A percentile compares a stretch with the other conserved stretches of the same genome.
These are phyloP conservation scores for Pistacia vera DNA, from an alignment of 345 rosid species.

Conservation along the genomic window DNA sequence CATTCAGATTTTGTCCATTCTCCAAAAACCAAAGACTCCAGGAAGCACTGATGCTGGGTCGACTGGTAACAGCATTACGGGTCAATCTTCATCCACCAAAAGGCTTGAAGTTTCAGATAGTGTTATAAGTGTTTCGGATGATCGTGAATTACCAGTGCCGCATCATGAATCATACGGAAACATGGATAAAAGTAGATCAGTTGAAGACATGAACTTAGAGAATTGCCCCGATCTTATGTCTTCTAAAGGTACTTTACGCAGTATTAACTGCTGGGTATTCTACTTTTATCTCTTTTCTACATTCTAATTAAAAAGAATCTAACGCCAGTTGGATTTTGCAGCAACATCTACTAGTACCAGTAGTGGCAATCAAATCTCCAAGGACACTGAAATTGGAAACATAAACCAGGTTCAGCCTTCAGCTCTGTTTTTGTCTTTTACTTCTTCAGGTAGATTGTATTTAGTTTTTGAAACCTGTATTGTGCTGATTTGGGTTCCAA, in stretches of 20 bases:
- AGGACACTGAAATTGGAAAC: slow-evolving; percentile 24
- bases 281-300: background rate
- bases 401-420: slow-evolving; percentile 30
- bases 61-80: slow-evolving; percentile 19
- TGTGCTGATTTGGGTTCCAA: background rate
- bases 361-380: slow-evolving; percentile 18
- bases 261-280: background rate
- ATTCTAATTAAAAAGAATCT: slow-evolving; percentile 3
- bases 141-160: background rate
- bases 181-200: slow-evolving; percentile 20
- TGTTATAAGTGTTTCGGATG: slow-evolving; percentile 14
- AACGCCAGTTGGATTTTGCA: slow-evolving; percentile 22
- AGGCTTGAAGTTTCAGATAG: slow-evolving; percentile 32
- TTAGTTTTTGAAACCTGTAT: background rate
- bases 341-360: slow-evolving; percentile 22
- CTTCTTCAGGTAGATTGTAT: background rate
- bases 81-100: slow-evolving; percentile 26
- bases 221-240: slow-evolving; percentile 14
- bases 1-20: slow-evolving; percentile 63
- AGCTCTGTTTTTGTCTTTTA: background rate
- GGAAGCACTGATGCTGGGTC: slow-evolving; percentile 27
- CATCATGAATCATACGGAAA: slow-evolving; percentile 30
- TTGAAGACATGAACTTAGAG: slow-evolving; percentile 10
- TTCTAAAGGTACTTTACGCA: slow-evolving; percentile 29
- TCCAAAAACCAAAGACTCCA: slow-evolving; percentile 44